These are phyloP conservation scores for Aciculosporium take DNA, from an alignment of 2,329 filamentous ascomycete genomes.

Conservation along the genomic window DNA sequence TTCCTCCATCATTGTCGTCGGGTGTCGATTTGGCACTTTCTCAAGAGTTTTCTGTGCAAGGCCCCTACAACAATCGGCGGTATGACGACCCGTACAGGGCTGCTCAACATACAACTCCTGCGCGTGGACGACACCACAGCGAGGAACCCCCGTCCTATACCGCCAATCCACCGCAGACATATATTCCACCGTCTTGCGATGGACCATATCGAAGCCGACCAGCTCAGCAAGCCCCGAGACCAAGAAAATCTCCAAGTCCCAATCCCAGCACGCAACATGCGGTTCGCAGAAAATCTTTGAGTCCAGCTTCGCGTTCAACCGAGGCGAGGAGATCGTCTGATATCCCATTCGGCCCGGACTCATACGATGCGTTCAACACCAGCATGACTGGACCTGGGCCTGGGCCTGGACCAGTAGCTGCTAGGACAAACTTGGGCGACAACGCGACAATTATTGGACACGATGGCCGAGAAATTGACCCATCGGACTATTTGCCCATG, in stretches of 20 bases:
- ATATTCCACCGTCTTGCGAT: slow-evolving; percentile 29
- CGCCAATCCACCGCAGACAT: slow-evolving; percentile 16
- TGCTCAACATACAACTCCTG: slow-evolving; percentile 23
- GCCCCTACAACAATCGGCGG: slow-evolving; percentile 18
- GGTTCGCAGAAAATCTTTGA: slow-evolving; percentile 59
- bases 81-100: slow-evolving; percentile 29
- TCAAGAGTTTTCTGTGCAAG: slow-evolving; percentile 42
- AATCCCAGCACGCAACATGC: slow-evolving; percentile 34
- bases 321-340: slow-evolving; percentile 40
- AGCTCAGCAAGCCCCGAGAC: slow-evolving; percentile 13
- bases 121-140: slow-evolving; percentile 26
- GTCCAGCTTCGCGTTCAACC: slow-evolving; percentile 45
- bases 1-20: slow-evolving; percentile 46
- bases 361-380: slow-evolving; percentile 60
- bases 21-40: slow-evolving; percentile 42
- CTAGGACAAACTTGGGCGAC: slow-evolving; percentile 29
- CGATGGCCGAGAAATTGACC: slow-evolving; percentile 64
- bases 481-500: slow-evolving; percentile 65
- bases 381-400: slow-evolving; percentile 26
- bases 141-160: slow-evolving; percentile 17
- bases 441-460: slow-evolving; percentile 60
- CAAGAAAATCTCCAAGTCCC: slow-evolving; percentile 22
- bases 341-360: slow-evolving; percentile 61
- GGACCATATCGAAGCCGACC: slow-evolving; percentile 26
- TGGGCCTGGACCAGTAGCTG: slow-evolving; percentile 17